Evolutionary conservation across 768 basidiomycete genomes (phyloP).

Genomic region (Suillus alpinus): DNA sequence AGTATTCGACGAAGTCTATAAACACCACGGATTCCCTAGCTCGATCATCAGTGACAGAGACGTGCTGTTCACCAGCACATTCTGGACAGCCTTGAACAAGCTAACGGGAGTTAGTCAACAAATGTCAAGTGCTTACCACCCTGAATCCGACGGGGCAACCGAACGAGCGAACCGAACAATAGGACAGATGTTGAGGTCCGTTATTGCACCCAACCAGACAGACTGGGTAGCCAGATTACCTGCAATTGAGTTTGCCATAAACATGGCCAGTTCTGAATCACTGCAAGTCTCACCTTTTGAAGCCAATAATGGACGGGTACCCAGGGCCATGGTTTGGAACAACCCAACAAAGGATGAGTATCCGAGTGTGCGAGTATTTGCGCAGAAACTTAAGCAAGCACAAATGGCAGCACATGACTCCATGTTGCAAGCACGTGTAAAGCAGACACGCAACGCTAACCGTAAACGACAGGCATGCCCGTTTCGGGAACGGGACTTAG

Average conservation of each 20-base stretch:
- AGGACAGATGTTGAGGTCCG: background rate
- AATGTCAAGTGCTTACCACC: too few relatives aligned
- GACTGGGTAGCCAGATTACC: constrained; percentile 29
- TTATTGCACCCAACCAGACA: constrained; percentile 14
- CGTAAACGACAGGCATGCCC: constrained; percentile 29
- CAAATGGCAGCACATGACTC: constrained; percentile 24
- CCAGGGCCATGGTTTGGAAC: constrained; percentile 30
- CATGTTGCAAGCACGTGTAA: constrained; percentile 16
- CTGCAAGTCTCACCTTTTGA: constrained; percentile 37
- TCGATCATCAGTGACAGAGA: too few relatives aligned
- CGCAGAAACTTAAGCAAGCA: constrained; percentile 16
- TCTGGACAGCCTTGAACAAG: too few relatives aligned
- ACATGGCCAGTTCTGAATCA: constrained; percentile 28
- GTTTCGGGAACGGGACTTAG: constrained; percentile 24
- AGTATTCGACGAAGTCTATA: too few relatives aligned
- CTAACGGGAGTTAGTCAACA: too few relatives aligned
- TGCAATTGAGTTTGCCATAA: constrained; percentile 37
- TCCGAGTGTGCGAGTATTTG: constrained; percentile 23
- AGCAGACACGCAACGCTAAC: constrained; percentile 12
- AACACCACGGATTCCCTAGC: too few relatives aligned
- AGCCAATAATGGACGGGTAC: constrained; percentile 29
- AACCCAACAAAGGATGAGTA: constrained; percentile 13
- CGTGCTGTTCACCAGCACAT: too few relatives aligned
- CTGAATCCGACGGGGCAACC: too few relatives aligned
- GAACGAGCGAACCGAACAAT: background rate